Evolutionary conservation across 176 grass and related monocot genomes (phyloP).

Genomic region (Carex littledalei): DNA sequence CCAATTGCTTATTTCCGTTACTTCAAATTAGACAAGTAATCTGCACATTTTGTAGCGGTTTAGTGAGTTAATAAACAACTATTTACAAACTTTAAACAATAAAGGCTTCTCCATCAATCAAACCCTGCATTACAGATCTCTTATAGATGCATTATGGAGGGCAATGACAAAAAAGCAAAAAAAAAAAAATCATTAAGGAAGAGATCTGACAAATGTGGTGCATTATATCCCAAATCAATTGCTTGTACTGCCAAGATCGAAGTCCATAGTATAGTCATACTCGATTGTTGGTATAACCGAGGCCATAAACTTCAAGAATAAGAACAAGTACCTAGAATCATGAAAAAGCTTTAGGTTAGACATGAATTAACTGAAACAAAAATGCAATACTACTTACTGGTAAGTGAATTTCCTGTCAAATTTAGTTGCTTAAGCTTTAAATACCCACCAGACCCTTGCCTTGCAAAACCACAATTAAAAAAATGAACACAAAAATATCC

Average conservation of each 20-base stretch:
- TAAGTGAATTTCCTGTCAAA: background rate
- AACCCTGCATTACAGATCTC: background rate
- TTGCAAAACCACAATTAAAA: background rate
- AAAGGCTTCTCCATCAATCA: background rate
- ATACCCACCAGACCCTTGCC: background rate
- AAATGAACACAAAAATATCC: background rate
- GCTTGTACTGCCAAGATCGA: slow-evolving; percentile 75
- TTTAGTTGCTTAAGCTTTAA: background rate
- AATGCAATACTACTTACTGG: background rate
- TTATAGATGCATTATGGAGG: background rate
- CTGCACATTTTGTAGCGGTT: slow-evolving; percentile 2
- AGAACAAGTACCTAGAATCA: slow-evolving; percentile 75
- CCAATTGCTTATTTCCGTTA: background rate
- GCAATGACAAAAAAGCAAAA: background rate
- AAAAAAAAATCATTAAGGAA: background rate
- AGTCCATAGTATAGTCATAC: slow-evolving; percentile 97
- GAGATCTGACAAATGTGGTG: background rate
- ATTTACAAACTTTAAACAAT: slow-evolving; percentile 15
- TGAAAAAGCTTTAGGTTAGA: background rate
- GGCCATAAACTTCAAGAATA: slow-evolving; percentile 96
- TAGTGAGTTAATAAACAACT: background rate
- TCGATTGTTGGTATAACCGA: slow-evolving; percentile 92
- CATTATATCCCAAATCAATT: slow-evolving; percentile 31
- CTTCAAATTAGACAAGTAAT: background rate
- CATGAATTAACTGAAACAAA: background rate